Percentiles rank a stretch among this genome's conserved stretches.
Evolutionary conservation across 768 basidiomycete species (phyloP).

Genomic region (Tricholoma matsutake): DNA sequence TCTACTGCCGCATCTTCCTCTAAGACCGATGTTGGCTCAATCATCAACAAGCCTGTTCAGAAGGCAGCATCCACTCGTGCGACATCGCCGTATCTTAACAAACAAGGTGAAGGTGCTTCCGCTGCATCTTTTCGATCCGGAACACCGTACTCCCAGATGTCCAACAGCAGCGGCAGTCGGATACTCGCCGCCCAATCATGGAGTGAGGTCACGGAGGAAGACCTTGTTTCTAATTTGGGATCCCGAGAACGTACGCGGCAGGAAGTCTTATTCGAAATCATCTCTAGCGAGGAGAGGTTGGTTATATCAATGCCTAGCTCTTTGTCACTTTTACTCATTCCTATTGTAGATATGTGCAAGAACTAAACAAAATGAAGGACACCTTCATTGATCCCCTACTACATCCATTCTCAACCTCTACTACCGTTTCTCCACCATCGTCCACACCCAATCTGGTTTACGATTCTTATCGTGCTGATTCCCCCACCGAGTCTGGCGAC

Average conservation of each 20-base stretch:
- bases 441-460: constrained; percentile 61
- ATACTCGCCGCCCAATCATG: constrained; percentile 80
- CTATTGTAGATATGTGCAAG: constrained; percentile 78
- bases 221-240: constrained; percentile 90
- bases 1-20: constrained; percentile 62
- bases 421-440: constrained; percentile 45
- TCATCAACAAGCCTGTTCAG: constrained; percentile 37
- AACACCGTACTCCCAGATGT: constrained; percentile 82
- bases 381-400: constrained; percentile 89
- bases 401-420: constrained; percentile 67
- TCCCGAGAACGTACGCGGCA: constrained; percentile 92
- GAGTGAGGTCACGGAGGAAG: constrained; percentile 94
- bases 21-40: constrained; percentile 55
- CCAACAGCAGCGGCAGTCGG: constrained; percentile 59
- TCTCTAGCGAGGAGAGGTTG: constrained; percentile 91
- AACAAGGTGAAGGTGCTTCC: constrained; percentile 45
- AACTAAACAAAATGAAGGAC: constrained; percentile 88
- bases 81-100: constrained; percentile 57
- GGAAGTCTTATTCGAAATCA: constrained; percentile 96
- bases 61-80: constrained; percentile 62
- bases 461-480: constrained; percentile 69
- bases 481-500: constrained; percentile 69
- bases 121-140: constrained; percentile 72
- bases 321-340: constrained; percentile 8
- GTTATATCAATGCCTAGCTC: constrained; percentile 16